Percentiles rank a stretch among this genome's conserved stretches.
Conservation (phyloP, 2,329 filamentous ascomycete species). For the Microsporum ferrugineum region DNA sequence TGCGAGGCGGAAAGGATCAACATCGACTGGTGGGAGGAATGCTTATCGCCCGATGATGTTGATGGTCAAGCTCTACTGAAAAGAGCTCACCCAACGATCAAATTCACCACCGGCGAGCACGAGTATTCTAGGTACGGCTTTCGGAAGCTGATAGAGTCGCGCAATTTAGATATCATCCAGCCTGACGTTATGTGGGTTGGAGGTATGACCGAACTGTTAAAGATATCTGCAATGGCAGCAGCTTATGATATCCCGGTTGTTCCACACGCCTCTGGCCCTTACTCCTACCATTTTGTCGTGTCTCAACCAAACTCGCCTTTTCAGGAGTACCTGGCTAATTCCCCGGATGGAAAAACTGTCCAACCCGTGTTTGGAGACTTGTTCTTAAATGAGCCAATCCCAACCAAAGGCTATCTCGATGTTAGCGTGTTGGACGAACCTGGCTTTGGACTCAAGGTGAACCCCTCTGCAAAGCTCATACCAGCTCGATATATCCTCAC, state of each 20-base stretch:
- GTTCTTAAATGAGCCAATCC: slow-evolving; percentile 83
- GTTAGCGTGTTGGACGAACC: slow-evolving; percentile 73
- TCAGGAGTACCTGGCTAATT: slow-evolving; percentile 93
- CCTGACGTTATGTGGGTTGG: slow-evolving; percentile 98
- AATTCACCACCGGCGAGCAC: slow-evolving; percentile 93
- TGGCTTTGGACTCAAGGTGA: slow-evolving; percentile 80
- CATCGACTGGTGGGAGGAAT: slow-evolving; percentile 98
- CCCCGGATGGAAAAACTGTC: slow-evolving; percentile 78
- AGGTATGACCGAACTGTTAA: slow-evolving; percentile 81
- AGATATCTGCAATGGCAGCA: slow-evolving; percentile 75
- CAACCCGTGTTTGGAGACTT: slow-evolving; percentile 85
- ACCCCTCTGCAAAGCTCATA: slow-evolving; percentile 68
- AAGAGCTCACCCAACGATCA: slow-evolving; percentile 75
- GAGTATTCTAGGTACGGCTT: slow-evolving; percentile 92
- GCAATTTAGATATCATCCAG: slow-evolving; percentile 87
- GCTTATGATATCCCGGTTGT: slow-evolving; percentile 93
- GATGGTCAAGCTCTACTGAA: slow-evolving; percentile 86
- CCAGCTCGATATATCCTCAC: slow-evolving; percentile 62
- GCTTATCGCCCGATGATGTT: slow-evolving; percentile 78
- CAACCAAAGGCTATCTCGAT: slow-evolving; percentile 68
- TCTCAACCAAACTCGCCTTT: slow-evolving; percentile 89
- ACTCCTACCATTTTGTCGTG: slow-evolving; percentile 92
- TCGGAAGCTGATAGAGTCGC: slow-evolving; percentile 82
- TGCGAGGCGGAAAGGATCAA: slow-evolving; percentile 68
- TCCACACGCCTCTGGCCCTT: slow-evolving; percentile 86